A percentile compares a stretch with the other conserved stretches of the same genome.
Conservation (phyloP, 768 basidiomycete species). For the Rhodotorula diobovata region DNA sequence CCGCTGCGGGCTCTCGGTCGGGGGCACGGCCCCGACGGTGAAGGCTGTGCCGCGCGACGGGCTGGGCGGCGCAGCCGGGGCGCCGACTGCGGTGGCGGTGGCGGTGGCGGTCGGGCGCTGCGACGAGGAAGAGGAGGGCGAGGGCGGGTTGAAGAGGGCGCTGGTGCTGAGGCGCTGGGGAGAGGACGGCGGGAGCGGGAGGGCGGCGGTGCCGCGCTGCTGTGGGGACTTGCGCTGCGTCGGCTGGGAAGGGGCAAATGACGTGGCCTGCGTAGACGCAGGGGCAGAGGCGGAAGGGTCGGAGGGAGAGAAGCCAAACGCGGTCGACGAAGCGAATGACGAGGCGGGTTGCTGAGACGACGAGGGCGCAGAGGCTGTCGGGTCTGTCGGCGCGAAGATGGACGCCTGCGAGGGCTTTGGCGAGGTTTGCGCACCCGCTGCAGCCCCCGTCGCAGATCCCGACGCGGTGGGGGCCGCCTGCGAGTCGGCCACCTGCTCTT, state of each 20-base stretch:
- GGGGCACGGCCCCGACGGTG: neutral
- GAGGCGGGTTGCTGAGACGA: neutral
- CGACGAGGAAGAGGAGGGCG: neutral
- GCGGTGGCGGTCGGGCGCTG: too few species aligned
- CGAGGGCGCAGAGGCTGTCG: neutral
- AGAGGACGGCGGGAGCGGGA: neutral
- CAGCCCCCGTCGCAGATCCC: too few species aligned
- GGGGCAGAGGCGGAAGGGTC: slow-evolving; percentile 1
- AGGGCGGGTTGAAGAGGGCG: neutral
- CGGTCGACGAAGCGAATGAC: neutral
- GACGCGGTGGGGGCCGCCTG: neutral
- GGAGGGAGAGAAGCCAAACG: slow-evolving; percentile 15
- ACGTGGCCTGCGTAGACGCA: slow-evolving; percentile 1
- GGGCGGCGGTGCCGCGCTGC: neutral
- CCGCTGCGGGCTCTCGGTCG: neutral
- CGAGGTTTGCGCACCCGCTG: neutral
- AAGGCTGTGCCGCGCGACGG: slow-evolving; percentile 11
- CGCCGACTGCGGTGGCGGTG: too few species aligned
- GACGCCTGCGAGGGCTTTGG: neutral
- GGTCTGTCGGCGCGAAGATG: neutral
- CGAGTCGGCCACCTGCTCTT: neutral
- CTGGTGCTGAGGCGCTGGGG: neutral
- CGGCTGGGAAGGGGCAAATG: slow-evolving; percentile 1
- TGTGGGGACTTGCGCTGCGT: neutral
- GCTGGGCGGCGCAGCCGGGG: too few species aligned